Base-by-base conservation (phyloP, 495 filamentous ascomycete species). In the Neurospora sp. region DNA sequence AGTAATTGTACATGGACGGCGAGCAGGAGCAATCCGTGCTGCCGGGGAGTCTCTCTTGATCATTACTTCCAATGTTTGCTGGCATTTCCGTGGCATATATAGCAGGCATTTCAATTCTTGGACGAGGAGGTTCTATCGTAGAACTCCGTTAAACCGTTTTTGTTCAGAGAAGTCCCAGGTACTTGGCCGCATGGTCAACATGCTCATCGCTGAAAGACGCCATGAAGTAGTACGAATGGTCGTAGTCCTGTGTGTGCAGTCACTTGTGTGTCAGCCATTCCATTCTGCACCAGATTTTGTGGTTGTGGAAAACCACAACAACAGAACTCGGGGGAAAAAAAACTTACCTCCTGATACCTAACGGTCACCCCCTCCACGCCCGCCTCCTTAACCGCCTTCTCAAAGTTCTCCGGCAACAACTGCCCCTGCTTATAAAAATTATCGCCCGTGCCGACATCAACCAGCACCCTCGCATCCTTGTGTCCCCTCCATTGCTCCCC, bases 161-260 rank as follows among this genome's bases (percentile, higher is more conserved):
- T 4, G 8, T 3, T 40, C 70, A 76, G 39, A 76, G 71, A 38
- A 78, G 31, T 6, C 79, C 80, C 54, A 97, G 82, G 83, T 94
- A 89, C 87, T 93, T 96, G 46, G 96, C 94, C 72, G 94, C 93
- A 81, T 96, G 93, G 71, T 91, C 89, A 70, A 99, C 86, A 85
- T 99, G 96, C 75, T 98, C 94, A 76, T 91, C 90, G 69, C 92
- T 87, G 82, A 99, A 99, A 12, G 86, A 89, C 39, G 95, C 89
- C 84, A 99, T 95, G 77, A 96, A 97, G 82, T 88, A 98, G 81
- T 99, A 99, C 71, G 93, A 96, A 81, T 98, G 96, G 82, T 99
- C 96, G 80, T 99, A 99, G 70, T 89, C 94, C 79, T 93, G 78
- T 44, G 78, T 44, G 12, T 37, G 18, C 44, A 46, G 4, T 41